Evolutionary conservation across 352 stramenopile genomes (phyloP).

Genomic region (Phytophthora macrochlamydospora): DNA sequence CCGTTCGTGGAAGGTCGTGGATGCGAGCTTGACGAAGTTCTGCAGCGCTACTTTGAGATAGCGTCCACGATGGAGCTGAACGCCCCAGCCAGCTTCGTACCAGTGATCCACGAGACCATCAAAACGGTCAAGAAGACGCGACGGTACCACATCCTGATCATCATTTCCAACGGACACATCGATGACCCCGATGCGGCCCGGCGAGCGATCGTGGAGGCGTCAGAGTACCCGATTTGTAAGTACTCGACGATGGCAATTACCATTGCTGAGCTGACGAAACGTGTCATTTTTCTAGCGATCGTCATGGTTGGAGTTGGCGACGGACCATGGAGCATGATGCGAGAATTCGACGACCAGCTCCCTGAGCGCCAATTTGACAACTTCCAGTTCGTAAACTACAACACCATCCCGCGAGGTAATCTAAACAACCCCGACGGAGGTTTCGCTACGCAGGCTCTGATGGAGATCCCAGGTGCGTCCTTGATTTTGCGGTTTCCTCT

Average conservation of each 20-base stretch:
- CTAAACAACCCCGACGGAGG: constrained; percentile 45
- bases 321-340: constrained; percentile 80
- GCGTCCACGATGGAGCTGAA: constrained; percentile 69
- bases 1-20: constrained; percentile 45
- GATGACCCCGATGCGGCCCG: constrained; percentile 63
- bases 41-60: constrained; percentile 67
- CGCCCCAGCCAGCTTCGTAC: constrained; percentile 67
- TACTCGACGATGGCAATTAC: background rate
- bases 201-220: constrained; percentile 69
- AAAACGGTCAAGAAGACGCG: constrained; percentile 45
- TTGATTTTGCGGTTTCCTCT: constrained; percentile 16
- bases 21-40: constrained; percentile 59
- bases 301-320: constrained; percentile 77
- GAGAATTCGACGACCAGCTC: constrained; percentile 76
- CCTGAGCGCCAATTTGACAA: constrained; percentile 77
- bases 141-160: constrained; percentile 84
- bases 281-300: constrained; percentile 34
- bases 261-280: constrained; percentile 2
- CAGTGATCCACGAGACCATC: constrained; percentile 72
- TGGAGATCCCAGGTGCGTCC: constrained; percentile 55
- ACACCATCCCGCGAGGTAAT: constrained; percentile 45
- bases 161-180: constrained; percentile 79
- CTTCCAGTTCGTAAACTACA: constrained; percentile 88
- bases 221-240: constrained; percentile 81
- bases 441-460: constrained; percentile 50